A percentile compares a stretch with the other conserved stretches of the same genome.
Conservation (phyloP, 176 grass and related monocot genomes). For the Olyra latifolia region DNA sequence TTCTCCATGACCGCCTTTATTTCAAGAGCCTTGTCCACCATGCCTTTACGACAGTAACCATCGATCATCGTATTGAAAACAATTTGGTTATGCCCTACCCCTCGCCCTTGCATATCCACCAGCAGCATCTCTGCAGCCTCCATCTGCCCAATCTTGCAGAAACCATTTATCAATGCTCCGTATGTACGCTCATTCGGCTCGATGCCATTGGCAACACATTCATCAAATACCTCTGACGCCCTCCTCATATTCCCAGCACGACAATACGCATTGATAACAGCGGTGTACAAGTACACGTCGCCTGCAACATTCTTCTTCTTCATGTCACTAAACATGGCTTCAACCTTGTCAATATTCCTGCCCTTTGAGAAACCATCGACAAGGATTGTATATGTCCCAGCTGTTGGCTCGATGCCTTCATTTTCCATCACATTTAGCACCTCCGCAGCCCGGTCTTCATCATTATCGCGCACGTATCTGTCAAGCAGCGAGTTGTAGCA, state of each 20-base stretch:
- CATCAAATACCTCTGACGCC: slow-evolving; percentile 71
- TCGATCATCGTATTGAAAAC: slow-evolving; percentile 80
- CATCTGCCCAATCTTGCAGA: slow-evolving; percentile 81
- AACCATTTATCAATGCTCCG: slow-evolving; percentile 79
- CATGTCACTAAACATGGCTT: slow-evolving; percentile 53
- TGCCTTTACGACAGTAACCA: slow-evolving; percentile 60
- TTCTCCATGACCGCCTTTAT: slow-evolving; percentile 74
- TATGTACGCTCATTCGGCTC: slow-evolving; percentile 59
- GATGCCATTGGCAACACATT: slow-evolving; percentile 55
- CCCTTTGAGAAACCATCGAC: slow-evolving; percentile 31
- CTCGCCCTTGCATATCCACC: slow-evolving; percentile 64
- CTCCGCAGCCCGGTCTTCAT: slow-evolving; percentile 31
- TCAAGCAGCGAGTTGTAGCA: slow-evolving; percentile 80
- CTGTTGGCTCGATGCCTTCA: slow-evolving; percentile 34
- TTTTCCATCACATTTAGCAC: slow-evolving; percentile 39
- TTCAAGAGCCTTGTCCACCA: slow-evolving; percentile 63
- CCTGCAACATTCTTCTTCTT: slow-evolving; percentile 40
- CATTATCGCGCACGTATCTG: slow-evolving; percentile 40
- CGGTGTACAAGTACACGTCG: slow-evolving; percentile 66
- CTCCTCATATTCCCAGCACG: slow-evolving; percentile 64
- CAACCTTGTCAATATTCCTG: slow-evolving; percentile 47
- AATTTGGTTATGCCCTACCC: slow-evolving; percentile 63
- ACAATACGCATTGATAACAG: slow-evolving; percentile 60
- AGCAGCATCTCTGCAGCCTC: slow-evolving; percentile 70
- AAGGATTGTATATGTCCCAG: slow-evolving; percentile 64